Percentiles rank a stretch among this genome's conserved stretches.
These are phyloP conservation scores for Ricinus communis DNA, from an alignment of 345 rosid genomes.

Conservation along the genomic window DNA sequence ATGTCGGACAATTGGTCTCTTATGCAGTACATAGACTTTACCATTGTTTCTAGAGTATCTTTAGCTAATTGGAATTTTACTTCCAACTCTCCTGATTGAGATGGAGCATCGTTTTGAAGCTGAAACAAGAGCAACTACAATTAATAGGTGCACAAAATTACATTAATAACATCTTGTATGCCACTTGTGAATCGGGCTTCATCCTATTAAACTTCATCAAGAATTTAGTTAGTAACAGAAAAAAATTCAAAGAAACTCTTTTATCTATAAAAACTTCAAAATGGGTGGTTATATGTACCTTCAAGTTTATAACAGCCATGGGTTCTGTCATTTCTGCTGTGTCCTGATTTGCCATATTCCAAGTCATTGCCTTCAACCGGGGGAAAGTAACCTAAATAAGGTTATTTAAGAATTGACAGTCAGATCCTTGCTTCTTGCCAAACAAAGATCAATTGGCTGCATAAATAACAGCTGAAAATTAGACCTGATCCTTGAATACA, in stretches of 20 bases:
- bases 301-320: constrained; percentile 49
- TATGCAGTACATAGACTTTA: constrained; percentile 45
- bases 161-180: neutral
- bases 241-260: neutral
- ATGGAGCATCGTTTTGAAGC: constrained; percentile 52
- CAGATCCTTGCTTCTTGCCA: neutral
- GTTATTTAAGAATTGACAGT: neutral
- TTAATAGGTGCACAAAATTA: neutral
- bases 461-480: neutral
- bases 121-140: constrained; percentile 15
- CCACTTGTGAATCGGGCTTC: neutral
- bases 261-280: neutral
- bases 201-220: neutral
- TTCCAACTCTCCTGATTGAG: constrained; percentile 40
- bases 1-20: constrained; percentile 45
- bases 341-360: constrained; percentile 47
- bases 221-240: neutral
- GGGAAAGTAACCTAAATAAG: constrained; percentile 44
- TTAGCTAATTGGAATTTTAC: constrained; percentile 47
- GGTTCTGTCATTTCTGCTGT: constrained; percentile 32
- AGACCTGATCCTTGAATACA: constrained; percentile 50
- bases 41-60: constrained; percentile 44
- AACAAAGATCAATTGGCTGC: neutral
- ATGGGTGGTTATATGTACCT: constrained; percentile 30
- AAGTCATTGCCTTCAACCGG: constrained; percentile 56